A percentile compares a stretch with the other conserved stretches of the same genome.
Evolutionary conservation across 352 stramenopile species (phyloP).

Genomic region (Globisporangium splendens): DNA sequence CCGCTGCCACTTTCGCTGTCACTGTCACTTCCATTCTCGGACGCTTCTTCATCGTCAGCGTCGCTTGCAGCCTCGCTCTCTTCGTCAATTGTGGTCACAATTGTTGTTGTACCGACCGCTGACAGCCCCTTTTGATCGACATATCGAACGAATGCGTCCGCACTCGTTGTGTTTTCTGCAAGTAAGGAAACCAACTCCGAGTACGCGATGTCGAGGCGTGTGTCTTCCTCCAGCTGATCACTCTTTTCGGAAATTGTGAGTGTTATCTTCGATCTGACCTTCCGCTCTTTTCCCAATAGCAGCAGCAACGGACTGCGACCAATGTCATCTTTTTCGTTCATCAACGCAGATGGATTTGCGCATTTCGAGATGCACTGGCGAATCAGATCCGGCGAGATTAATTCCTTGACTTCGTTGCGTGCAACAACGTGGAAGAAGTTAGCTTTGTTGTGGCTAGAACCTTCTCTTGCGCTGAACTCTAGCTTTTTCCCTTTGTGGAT

Average conservation of each 20-base stretch:
- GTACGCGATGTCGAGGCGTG: conserved; percentile 36
- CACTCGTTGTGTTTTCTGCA: conserved; percentile 32
- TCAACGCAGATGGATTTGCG: conserved; percentile 22
- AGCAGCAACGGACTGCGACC: conserved; percentile 52
- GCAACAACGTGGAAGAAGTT: conserved; percentile 73
- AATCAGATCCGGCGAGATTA: conserved; percentile 31
- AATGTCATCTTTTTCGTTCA: conserved; percentile 43
- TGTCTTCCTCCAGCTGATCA: conserved; percentile 33
- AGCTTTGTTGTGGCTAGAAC: conserved; percentile 15
- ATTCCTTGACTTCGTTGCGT: conserved; percentile 12
- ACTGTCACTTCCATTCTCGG: conserved; percentile 4
- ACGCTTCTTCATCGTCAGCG: conserved; percentile 4
- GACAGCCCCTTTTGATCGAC: not conserved
- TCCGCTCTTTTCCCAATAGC: conserved; percentile 35
- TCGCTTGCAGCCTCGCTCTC: conserved; percentile 14
- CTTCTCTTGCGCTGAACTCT: conserved; percentile 22
- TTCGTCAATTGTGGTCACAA: conserved; percentile 10
- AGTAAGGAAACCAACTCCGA: conserved; percentile 49
- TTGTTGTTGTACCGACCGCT: conserved; percentile 1
- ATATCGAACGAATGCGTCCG: conserved; percentile 30
- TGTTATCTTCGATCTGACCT: conserved; percentile 13
- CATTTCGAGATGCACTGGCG: conserved; percentile 32
- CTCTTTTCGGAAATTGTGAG: conserved; percentile 17
- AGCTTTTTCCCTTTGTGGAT: conserved; percentile 27
- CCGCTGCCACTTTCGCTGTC: conserved; percentile 5